These are phyloP conservation scores for Tubosaeta sp. DNA, from an alignment of 768 basidiomycete genomes.

Conservation along the genomic window DNA sequence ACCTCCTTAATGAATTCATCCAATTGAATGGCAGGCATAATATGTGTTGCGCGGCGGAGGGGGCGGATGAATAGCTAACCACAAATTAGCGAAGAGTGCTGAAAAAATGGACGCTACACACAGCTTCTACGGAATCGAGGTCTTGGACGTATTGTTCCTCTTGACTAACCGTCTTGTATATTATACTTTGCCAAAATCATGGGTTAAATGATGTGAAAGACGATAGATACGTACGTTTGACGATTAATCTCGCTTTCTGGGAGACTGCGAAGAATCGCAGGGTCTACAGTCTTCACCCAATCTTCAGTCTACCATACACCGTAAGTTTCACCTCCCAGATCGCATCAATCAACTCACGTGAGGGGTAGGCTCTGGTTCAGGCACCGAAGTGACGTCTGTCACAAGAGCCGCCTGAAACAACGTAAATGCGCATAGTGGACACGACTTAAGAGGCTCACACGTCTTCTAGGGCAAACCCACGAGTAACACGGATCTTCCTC, in stretches of 20 bases:
- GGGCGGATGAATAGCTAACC: slow-evolving; percentile 52
- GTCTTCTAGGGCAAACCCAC: slow-evolving; percentile 66
- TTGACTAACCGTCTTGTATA: slow-evolving; percentile 82
- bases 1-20: slow-evolving; percentile 87
- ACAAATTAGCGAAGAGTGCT: slow-evolving; percentile 32
- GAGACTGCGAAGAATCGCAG: slow-evolving; percentile 47
- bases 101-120: slow-evolving; percentile 29
- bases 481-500: slow-evolving; percentile 82
- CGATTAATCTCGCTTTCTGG: slow-evolving; percentile 76
- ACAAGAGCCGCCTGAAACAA: slow-evolving; percentile 21
- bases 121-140: slow-evolving; percentile 74
- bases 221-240: slow-evolving; percentile 50
- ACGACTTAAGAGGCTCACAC: slow-evolving; percentile 36
- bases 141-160: slow-evolving; percentile 91
- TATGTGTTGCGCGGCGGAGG: slow-evolving; percentile 50
- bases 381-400: slow-evolving; percentile 15
- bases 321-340: slow-evolving; percentile 2
- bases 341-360: slow-evolving; percentile 34
- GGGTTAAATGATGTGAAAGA: neutral
- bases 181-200: slow-evolving; percentile 41
- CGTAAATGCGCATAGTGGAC: slow-evolving; percentile 7
- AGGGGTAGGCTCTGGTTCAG: slow-evolving; percentile 26
- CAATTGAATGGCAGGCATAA: slow-evolving; percentile 53
- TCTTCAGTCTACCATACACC: slow-evolving; percentile 33
- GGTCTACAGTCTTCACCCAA: slow-evolving; percentile 52